Base-by-base conservation (phyloP, 495 filamentous ascomycete genomes). In the Aspergillus kassunensis region DNA sequence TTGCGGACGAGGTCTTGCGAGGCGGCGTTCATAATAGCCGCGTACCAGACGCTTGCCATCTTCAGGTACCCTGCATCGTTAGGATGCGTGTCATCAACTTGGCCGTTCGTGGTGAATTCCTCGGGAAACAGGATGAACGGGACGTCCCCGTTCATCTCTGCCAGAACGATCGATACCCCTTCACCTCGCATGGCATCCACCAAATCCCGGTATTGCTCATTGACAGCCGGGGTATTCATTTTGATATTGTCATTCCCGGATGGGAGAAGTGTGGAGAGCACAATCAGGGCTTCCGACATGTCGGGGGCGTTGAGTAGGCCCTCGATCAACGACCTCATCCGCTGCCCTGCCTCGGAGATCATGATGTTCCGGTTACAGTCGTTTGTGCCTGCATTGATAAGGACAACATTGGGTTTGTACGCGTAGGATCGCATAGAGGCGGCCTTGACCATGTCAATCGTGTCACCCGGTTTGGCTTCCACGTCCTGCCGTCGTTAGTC, bases 341-440 rank as follows among this genome's bases (percentile, higher is more conserved):
- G 65, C 3, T 27, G 21, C 6, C 63, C 64, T 0, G 62, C 47
- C 6, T 59, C 53, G 31, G 49, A 10, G 48, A 71, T 30, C 29
- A 71, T 27, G 54, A 64, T 20, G 25, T 66, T 36, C 53, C 70
- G 55, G 49, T 61, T 36, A 21, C 71, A 72, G 55, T 79, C 76
- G 44, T 80, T 77, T 41, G 75, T 78, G 34, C 77, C 77, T 18
- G 66, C 70, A 44, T 73, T 68, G 56, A 80, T 63, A 1, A 78
- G 60, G 33, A 81, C 63, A 4, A 80, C 37, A 53, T 79, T 79
- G 1, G 77, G 78, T 43, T 70, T 68, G 18, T 63, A 58, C 4
- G 55, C 19, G 3, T 73, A 56, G 2, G 60, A 58, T 3, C 33
- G 29, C 13, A 66, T 45, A 1, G 64, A 71, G 37, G 71, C 67